phyloP scores from a whole-genome alignment of 805 yeast genomes.

The Clavispora asparagi region DNA sequence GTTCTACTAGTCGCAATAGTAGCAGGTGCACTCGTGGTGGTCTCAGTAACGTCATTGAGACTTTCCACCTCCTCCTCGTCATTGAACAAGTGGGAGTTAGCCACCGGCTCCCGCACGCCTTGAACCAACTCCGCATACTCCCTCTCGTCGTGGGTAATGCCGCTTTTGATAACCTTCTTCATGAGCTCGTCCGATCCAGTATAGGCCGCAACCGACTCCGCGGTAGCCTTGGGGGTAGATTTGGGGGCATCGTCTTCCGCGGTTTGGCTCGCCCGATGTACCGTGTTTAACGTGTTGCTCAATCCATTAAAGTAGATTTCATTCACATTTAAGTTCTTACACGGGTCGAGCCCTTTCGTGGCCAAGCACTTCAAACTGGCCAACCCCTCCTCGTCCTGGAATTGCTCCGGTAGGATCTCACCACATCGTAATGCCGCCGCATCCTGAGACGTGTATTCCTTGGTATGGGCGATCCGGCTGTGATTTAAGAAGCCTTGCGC shows the following conservation, averaged over 20 bases:
- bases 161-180: constrained; percentile 32
- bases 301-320: constrained; percentile 31
- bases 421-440: constrained; percentile 71
- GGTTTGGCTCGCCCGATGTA: constrained; percentile 12
- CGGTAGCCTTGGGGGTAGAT: not conserved
- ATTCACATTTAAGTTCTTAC: constrained; percentile 34
- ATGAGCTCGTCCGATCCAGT: constrained; percentile 20
- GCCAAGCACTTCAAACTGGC: constrained; percentile 31
- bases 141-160: constrained; percentile 24
- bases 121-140: constrained; percentile 27
- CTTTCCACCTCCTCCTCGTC: constrained; percentile 29
- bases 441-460: constrained; percentile 66
- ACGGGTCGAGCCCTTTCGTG: constrained; percentile 36
- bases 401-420: constrained; percentile 44
- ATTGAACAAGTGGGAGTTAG: constrained; percentile 33
- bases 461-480: constrained; percentile 67
- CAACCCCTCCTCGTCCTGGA: constrained; percentile 53
- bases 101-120: constrained; percentile 28
- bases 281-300: constrained; percentile 23
- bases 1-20: not conserved
- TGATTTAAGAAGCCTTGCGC: constrained; percentile 82
- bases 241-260: not conserved
- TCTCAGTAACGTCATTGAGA: not conserved
- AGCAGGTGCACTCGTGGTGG: not conserved
- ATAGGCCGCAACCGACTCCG: not conserved